Evolutionary conservation across 2,329 filamentous ascomycete genomes (phyloP), one percentile per base, ranked within the genome.

Genomic region (Colletotrichum orbiculare): DNA sequence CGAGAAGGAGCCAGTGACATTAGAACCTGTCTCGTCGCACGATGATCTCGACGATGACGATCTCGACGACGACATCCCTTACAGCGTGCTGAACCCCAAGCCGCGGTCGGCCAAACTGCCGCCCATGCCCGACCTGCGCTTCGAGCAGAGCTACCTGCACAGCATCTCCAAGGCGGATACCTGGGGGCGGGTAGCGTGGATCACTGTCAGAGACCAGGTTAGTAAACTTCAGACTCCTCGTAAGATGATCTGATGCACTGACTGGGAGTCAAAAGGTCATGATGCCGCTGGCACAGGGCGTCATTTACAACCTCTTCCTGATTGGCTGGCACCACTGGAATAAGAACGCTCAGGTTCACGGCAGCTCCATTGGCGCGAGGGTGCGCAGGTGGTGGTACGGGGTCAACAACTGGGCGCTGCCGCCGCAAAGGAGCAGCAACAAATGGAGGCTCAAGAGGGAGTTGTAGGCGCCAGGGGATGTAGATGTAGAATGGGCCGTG

Each of bases 61-160:
- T 54, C 62, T 65, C 15, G 64, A 66, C 37, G 89, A 90, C 64
- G 90, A 92, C 60, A 88, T 93, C 25, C 90, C 90, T 11, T 83
- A 89, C 67, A 90, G 87, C 69, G 84, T 90, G 6, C 77, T 94
- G 55, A 82, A 83, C 47, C 83, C 88, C 50, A 77, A 82, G 60
- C 80, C 80, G 55, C 82, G 81, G 52, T 73, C 73, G 50, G 76
- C 78, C 41, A 76, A 79, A 45, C 80, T 89, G 59, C 87, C 85
- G 37, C 87, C 88, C 8, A 86, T 97, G 73, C 94, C 94, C 4
- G 96, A 99, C 80, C 82, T 99, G 70, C 88, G 96, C 47, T 98
- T 98, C 79, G 96, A 99, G 81, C 96, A 99, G 85, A 97, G 94
- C 83, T 99, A 99, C 78, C 86, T 99, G 60, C 91, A 92, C 72